phyloP scores from a whole-genome alignment of 257 asterid species.

The Plantago major region DNA sequence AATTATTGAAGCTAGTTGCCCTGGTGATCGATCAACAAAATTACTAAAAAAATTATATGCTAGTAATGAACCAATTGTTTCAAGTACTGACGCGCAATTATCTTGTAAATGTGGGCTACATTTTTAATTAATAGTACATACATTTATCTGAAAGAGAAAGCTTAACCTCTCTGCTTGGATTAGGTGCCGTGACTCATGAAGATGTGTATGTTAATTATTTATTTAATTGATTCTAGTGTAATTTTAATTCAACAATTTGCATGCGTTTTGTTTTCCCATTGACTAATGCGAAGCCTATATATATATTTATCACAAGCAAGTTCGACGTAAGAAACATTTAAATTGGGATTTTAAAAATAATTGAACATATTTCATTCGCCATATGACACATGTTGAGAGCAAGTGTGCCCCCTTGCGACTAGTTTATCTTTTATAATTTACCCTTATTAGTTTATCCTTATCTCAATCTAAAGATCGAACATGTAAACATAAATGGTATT shows the following conservation, averaged over 20 bases:
- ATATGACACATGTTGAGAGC: too few relatives aligned
- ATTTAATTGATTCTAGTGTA: background rate
- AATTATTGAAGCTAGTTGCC: too few relatives aligned
- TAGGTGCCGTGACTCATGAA: background rate
- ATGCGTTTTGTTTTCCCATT: background rate
- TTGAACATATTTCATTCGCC: background rate
- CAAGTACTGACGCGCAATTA: background rate
- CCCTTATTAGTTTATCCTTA: too few relatives aligned
- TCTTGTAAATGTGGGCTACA: background rate
- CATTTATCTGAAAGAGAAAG: background rate
- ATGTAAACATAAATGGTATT: too few relatives aligned
- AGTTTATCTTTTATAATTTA: too few relatives aligned
- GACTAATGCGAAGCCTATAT: background rate
- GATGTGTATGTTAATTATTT: background rate
- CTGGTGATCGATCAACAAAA: too few relatives aligned
- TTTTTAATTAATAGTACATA: background rate
- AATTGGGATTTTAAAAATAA: background rate
- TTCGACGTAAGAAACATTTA: background rate
- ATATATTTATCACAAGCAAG: background rate
- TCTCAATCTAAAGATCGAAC: too few relatives aligned
- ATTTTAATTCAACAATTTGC: background rate
- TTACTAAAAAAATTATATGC: too few relatives aligned
- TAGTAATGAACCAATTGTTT: background rate
- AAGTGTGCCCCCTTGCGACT: too few relatives aligned
- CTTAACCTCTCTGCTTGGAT: background rate